Evolutionary conservation across 108 stramenopile species (phyloP).

Genomic region (Discostella stelligeroides): DNA sequence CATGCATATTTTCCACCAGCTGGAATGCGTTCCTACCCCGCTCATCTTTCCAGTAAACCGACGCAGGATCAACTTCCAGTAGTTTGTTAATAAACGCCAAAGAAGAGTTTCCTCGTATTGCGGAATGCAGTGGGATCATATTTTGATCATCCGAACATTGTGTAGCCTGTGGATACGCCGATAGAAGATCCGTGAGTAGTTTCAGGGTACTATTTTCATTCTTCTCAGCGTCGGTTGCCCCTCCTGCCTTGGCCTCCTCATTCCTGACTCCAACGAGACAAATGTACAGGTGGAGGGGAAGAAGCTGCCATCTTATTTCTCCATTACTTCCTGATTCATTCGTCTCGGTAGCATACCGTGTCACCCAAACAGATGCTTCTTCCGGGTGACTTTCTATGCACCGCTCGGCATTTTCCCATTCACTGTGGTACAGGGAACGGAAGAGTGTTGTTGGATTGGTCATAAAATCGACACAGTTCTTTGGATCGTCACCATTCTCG

Average conservation of each 20-base stretch:
- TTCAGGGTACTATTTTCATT: constrained; percentile 8
- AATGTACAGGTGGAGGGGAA: constrained; percentile 41
- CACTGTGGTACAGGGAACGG: constrained; percentile 19
- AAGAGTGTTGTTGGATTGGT: constrained; percentile 32
- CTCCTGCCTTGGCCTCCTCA: neutral
- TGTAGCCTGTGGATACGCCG: constrained; percentile 30
- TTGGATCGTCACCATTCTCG: constrained; percentile 8
- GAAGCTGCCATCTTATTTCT: constrained; percentile 36
- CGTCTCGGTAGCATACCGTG: constrained; percentile 8
- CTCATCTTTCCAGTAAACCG: constrained; percentile 26
- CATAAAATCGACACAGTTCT: constrained; percentile 31
- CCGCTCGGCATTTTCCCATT: constrained; percentile 22
- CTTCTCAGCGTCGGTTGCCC: neutral
- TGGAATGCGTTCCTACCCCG: constrained; percentile 36
- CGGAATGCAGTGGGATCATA: constrained; percentile 42
- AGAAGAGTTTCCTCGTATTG: constrained; percentile 38
- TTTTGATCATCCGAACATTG: constrained; percentile 39
- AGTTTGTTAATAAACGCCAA: constrained; percentile 16
- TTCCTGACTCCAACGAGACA: constrained; percentile 9
- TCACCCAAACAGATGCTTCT: constrained; percentile 41
- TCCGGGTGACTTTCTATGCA: constrained; percentile 32
- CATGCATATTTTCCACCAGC: constrained; percentile 21
- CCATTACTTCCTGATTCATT: neutral
- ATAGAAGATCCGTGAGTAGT: constrained; percentile 25
- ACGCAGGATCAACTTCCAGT: constrained; percentile 21